Base-by-base conservation (phyloP, 305 asterid genomes). In the Striga hermonthica region DNA sequence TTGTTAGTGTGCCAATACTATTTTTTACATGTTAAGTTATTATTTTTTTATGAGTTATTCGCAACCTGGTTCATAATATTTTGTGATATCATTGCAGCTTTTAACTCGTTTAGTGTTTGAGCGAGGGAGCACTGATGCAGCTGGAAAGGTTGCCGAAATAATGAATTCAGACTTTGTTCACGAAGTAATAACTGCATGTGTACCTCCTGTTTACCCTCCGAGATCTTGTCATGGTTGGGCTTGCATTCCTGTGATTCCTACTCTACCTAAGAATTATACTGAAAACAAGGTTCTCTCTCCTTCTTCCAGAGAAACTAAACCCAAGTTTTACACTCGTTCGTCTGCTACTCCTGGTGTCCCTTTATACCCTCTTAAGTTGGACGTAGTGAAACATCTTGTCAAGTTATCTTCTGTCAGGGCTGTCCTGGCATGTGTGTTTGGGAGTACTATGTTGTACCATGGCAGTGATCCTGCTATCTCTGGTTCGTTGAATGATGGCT, bases 161-260 rank as follows among this genome's bases (percentile, higher is more conserved):
- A 90, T 88, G 97, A 78, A 82, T 72, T 86, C 94, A 54, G 99
- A 93, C 79, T 93, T 93, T 79, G 99, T 90, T 63, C 99, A 93
- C 69, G 96, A 93, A 86, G 88, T 93, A 67, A 85, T 93, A 67
- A 88, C 99, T 65, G 96, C 99, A 14, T 90, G 97, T 77, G 97
- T 93, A 64, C 99, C 99, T 74, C 97, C 99, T 34, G 97, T 93
- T 49, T 90, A 84, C 83, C 99, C 99, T 77, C 96, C 99, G 55
- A 86, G 97, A 74, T 86, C 92, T 60, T 97, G 95, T 72, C 90
- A 82, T 76, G 97, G 97, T 60, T 93, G 99, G 99, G 97, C 96
- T 40, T 88, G 96, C 84, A 83, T 90, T 75, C 96, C 99, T 0
- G 97, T 90, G 50, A 78, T 86, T 76, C 99, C 97, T 66, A 79